Evolutionary conservation across 1,139 yeast species (phyloP).

Genomic region (Yarrowia galli): DNA sequence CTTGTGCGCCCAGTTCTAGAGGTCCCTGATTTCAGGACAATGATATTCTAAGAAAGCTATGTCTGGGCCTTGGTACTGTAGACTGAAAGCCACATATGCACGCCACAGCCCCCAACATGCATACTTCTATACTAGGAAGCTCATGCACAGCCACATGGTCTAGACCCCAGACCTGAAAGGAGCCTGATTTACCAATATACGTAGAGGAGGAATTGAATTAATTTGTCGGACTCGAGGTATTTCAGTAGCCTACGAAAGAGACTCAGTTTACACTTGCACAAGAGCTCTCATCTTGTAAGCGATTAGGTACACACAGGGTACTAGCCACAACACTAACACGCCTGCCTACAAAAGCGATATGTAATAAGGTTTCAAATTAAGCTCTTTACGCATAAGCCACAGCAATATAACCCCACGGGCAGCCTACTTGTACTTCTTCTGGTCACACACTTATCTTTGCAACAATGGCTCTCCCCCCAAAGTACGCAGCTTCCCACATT

Average conservation of each 20-base stretch:
- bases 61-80: too few relatives aligned
- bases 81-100: conserved; percentile 15
- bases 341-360: neutral
- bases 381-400: conserved; percentile 11
- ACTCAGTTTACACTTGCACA: too few relatives aligned
- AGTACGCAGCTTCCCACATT: conserved; percentile 32
- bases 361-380: conserved; percentile 8
- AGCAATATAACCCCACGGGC: conserved; percentile 13
- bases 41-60: too few relatives aligned
- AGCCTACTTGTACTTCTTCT: neutral
- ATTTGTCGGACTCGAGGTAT: too few relatives aligned
- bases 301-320: too few relatives aligned
- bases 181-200: too few relatives aligned
- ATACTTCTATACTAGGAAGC: neutral
- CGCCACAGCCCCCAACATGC: conserved; percentile 1
- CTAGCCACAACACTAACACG: neutral
- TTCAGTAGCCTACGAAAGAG: too few relatives aligned
- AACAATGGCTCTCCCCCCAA: conserved; percentile 31
- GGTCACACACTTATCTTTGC: neutral
- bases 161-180: neutral
- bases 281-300: too few relatives aligned
- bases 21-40: too few relatives aligned
- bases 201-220: too few relatives aligned
- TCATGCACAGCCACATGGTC: conserved; percentile 21
- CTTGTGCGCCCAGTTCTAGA: too few relatives aligned